Evolutionary conservation across 495 filamentous ascomycete genomes (phyloP), one percentile per base, ranked within the genome.

Genomic region (Platismatia glauca): DNA sequence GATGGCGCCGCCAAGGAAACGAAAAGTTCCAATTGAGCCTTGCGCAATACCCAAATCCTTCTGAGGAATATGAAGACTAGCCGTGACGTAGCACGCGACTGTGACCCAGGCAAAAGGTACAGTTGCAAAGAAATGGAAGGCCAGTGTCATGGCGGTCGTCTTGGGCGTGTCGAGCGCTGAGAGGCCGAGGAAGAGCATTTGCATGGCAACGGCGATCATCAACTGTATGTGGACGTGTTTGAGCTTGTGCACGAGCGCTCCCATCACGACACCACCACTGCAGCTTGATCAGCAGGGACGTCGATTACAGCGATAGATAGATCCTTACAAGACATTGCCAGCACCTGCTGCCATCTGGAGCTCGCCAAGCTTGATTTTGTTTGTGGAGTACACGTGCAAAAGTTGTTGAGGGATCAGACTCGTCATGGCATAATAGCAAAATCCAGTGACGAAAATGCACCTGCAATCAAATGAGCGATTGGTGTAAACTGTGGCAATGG

Each of bases 51-150:
- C 60, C 35, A 63, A 27, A 43, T 39, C 55, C 44, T 55, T 59
- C 41, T 63, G 60, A n/a, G 60, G 60, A 5, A 63, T 55, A 52
- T 63, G 60, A 27, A 63, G 52, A 22, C 60, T 58, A n/a, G 60
- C 60, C 35, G 60, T 63, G 9, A 63, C 48, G 13, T 63, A 63
- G 52, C 60, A 63, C 20, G 48, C 52, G 12, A 55, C 55, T 39
- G 60, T 63, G 5, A 63, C 37, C 60, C 60, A 63, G 20, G 60
- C 60, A 58, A 63, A 63, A n/a, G 60, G 60, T 29, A 59, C 29
- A 18, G 52, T 63, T 12, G 60, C 60, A 41, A 63, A 63, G 52
- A 63, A 63, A 56, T 63, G 60, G 33, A 52, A 63, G 29, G 55
- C 60, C 33, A 63, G 27, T 12, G 60, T 52, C 41, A 63, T 37